phyloP scores from a whole-genome alignment of 208 protist species.

The Lotmaria passim region DNA sequence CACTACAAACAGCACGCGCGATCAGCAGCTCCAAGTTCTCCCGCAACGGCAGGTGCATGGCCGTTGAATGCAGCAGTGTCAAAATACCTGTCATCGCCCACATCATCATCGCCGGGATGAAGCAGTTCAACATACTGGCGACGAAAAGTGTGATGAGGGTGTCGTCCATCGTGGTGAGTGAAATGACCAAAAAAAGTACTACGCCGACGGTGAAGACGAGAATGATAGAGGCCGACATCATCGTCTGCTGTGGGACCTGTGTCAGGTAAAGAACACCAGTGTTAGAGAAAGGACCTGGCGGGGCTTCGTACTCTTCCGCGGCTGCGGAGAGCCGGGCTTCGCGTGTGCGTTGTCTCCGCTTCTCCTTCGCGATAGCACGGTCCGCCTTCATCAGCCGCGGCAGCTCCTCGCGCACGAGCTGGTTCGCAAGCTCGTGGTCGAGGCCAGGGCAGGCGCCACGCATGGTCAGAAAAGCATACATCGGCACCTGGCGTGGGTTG shows the following conservation, averaged over 20 bases:
- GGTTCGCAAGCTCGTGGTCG: constrained; percentile 58
- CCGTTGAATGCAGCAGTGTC: constrained; percentile 13
- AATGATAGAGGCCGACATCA: constrained; percentile 46
- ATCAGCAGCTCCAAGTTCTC: not conserved
- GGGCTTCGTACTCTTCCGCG: constrained; percentile 38
- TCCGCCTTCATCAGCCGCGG: constrained; percentile 60
- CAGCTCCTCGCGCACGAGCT: constrained; percentile 68
- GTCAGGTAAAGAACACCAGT: constrained; percentile 75
- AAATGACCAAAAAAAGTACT: not conserved
- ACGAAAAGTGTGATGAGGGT: constrained; percentile 1
- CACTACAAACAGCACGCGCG: not conserved
- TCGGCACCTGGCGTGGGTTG: constrained; percentile 61
- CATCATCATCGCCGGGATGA: constrained; percentile 9
- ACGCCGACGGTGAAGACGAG: constrained; percentile 28
- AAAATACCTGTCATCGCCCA: constrained; percentile 13
- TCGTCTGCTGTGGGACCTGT: constrained; percentile 54
- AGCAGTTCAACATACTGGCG: not conserved
- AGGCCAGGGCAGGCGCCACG: constrained; percentile 53
- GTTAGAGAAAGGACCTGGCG: constrained; percentile 44
- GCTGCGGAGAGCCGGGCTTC: constrained; percentile 14
- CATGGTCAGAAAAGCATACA: constrained; percentile 61
- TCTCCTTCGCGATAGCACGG: constrained; percentile 42
- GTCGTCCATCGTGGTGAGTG: not conserved
- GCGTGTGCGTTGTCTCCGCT: constrained; percentile 31
- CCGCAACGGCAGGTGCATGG: constrained; percentile 49